phyloP scores from a whole-genome alignment of 129 eudicot genomes.

The Chrysanthemum lavandulifolium region DNA sequence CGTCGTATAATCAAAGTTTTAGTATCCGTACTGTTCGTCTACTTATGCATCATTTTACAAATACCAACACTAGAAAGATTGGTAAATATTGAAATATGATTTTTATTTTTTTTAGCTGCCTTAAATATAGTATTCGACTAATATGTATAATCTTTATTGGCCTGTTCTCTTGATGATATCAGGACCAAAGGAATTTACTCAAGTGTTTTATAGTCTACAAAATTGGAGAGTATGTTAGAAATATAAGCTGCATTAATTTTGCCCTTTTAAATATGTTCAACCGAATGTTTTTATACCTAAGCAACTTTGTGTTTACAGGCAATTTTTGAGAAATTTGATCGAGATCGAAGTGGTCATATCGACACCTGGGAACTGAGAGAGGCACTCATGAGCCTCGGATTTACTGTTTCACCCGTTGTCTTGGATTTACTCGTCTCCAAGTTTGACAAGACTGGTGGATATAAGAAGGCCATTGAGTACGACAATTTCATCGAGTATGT shows the following conservation, averaged over 20 bases:
- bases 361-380: constrained; percentile 65
- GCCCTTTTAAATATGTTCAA: not conserved
- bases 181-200: constrained; percentile 82
- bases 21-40: constrained; percentile 73
- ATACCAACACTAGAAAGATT: constrained; percentile 46
- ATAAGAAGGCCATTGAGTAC: constrained; percentile 59
- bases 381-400: constrained; percentile 70
- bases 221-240: constrained; percentile 66
- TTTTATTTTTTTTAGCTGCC: not conserved
- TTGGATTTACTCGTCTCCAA: constrained; percentile 65
- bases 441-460: constrained; percentile 70
- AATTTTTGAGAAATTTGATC: constrained; percentile 67
- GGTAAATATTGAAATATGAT: constrained; percentile 31
- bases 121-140: not conserved
- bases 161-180: not conserved
- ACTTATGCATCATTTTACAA: constrained; percentile 77
- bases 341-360: constrained; percentile 72
- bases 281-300: not conserved
- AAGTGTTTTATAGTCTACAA: constrained; percentile 70
- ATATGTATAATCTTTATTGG: not conserved
- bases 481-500: constrained; percentile 89
- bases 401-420: constrained; percentile 43
- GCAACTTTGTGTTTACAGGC: constrained; percentile 20
- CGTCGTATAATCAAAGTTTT: constrained; percentile 64
- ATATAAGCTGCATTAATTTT: not conserved